These are phyloP conservation scores for Nakazawaea siamensis DNA, from an alignment of 805 yeast genomes.

Conservation along the genomic window DNA sequence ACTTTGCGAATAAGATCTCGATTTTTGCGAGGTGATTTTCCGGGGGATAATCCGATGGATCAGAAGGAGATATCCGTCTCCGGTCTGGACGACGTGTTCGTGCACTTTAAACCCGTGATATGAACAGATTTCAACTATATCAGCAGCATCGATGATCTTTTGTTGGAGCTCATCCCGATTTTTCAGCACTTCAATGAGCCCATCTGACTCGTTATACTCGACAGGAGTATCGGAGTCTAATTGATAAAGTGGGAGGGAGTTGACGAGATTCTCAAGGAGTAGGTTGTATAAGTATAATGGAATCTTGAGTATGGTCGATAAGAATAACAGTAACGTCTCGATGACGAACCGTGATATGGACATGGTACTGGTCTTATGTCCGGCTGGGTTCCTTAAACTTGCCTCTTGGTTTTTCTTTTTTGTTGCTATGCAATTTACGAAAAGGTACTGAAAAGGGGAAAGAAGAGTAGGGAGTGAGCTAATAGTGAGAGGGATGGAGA, in stretches of 20 bases:
- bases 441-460: not conserved
- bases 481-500: not conserved
- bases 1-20: conserved; percentile 11
- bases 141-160: conserved; percentile 17
- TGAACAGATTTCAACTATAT: conserved; percentile 24
- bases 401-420: not conserved
- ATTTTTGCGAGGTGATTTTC: conserved; percentile 11
- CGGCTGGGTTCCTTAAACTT: no score
- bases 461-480: not conserved
- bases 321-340: conserved; percentile 3
- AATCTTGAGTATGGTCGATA: conserved; percentile 2
- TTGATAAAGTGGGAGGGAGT: conserved; percentile 1
- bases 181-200: not conserved
- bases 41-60: conserved; percentile 55
- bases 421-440: not conserved
- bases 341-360: not conserved
- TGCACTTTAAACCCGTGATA: conserved; percentile 56
- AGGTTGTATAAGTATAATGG: conserved; percentile 1
- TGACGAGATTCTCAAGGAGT: not conserved
- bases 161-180: not conserved
- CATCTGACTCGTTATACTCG: not conserved
- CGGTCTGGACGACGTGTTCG: conserved; percentile 69
- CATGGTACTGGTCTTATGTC: not conserved
- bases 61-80: conserved; percentile 70
- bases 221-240: not conserved